Evolutionary conservation across 2,329 filamentous ascomycete genomes (phyloP).

Genomic region (Beauveria sp.): DNA sequence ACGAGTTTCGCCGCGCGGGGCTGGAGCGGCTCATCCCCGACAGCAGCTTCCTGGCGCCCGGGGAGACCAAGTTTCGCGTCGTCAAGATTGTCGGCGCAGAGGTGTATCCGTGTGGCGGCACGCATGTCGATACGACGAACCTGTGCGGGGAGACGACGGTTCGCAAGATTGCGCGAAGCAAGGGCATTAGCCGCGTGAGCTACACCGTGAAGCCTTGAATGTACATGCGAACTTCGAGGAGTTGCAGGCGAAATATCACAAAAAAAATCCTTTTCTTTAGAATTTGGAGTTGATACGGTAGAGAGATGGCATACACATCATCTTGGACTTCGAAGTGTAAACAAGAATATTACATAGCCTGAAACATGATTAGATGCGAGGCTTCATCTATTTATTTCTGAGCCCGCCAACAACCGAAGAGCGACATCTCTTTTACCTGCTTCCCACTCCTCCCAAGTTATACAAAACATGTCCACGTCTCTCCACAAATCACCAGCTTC

Average conservation of each 20-base stretch:
- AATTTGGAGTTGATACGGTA: not conserved
- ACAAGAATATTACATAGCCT: not conserved
- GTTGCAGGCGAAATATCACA: not conserved
- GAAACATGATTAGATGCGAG: not conserved
- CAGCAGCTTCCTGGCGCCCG: conserved; percentile 32
- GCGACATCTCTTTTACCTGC: not conserved
- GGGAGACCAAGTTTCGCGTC: conserved; percentile 53
- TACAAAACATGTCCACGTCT: conserved; percentile 1
- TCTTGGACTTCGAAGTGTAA: not conserved
- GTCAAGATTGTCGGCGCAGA: conserved; percentile 63
- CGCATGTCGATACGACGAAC: conserved; percentile 57
- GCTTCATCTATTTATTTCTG: not conserved
- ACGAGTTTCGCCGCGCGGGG: conserved; percentile 48
- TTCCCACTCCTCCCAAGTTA: conserved; percentile 6
- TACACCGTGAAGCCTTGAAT: conserved; percentile 22
- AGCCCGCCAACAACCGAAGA: not conserved
- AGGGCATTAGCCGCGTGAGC: conserved; percentile 55
- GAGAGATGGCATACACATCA: not conserved
- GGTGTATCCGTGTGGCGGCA: conserved; percentile 68
- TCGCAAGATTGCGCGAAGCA: conserved; percentile 58
- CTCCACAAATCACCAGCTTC: not conserved
- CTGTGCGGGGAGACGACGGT: conserved; percentile 54
- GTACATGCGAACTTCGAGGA: not conserved
- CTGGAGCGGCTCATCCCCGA: conserved; percentile 50
- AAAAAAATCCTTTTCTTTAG: not conserved